phyloP scores from a whole-genome alignment of 495 filamentous ascomycete species.

The Neurospora sp. region DNA sequence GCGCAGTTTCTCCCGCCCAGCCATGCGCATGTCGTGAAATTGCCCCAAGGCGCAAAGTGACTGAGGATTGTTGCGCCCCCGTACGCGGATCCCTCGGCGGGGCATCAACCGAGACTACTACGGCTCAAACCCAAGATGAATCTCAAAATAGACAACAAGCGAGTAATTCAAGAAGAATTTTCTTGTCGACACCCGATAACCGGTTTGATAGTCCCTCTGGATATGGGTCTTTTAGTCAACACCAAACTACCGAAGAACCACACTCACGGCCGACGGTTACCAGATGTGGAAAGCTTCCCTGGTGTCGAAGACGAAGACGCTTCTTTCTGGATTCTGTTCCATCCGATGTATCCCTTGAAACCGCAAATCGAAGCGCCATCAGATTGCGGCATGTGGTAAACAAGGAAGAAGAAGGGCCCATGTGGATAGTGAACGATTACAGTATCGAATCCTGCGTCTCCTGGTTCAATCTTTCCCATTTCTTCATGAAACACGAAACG shows the following conservation, averaged over 20 bases:
- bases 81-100: background rate
- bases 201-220: background rate
- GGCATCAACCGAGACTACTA: background rate
- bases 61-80: background rate
- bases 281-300: background rate
- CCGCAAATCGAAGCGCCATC: background rate
- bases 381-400: background rate
- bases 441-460: background rate
- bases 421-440: background rate
- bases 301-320: background rate
- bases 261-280: background rate
- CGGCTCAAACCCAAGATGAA: background rate
- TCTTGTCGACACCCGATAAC: background rate
- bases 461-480: background rate
- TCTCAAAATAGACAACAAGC: background rate
- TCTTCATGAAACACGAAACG: background rate
- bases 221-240: background rate
- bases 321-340: background rate
- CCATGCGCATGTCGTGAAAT: background rate
- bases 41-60: background rate
- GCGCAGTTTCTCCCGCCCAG: background rate
- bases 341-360: background rate
- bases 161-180: background rate
- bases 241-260: background rate
- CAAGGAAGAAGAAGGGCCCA: background rate